Percentiles rank a stretch among this genome's conserved stretches.
phyloP scores from a whole-genome alignment of 306 rosid genomes.

The Fagus sylvatica region DNA sequence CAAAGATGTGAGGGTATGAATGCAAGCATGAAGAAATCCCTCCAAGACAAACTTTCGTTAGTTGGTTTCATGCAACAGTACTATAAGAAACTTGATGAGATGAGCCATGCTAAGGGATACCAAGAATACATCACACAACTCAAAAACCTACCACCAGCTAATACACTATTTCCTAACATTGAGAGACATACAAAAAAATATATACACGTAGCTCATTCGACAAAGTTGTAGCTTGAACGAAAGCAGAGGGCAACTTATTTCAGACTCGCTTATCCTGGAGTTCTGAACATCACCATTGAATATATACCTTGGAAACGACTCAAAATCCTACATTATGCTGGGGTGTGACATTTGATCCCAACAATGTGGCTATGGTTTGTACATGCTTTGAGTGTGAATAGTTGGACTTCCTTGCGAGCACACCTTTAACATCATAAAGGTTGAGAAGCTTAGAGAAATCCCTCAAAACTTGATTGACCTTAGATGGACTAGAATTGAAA shows the following conservation, averaged over 20 bases:
- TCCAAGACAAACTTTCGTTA: neutral
- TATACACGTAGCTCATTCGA: neutral
- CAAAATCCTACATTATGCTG: neutral
- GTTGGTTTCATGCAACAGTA: neutral
- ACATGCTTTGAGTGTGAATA: no score
- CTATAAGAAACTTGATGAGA: neutral
- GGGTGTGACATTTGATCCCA: neutral
- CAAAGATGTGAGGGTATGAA: slow-evolving; percentile 7
- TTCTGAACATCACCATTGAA: neutral
- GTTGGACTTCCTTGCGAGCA: slow-evolving; percentile 16
- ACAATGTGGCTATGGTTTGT: no score
- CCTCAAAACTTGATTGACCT: slow-evolving; percentile 11
- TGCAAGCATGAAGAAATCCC: neutral
- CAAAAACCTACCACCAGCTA: neutral
- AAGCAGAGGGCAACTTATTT: no score
- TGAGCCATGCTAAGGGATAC: slow-evolving; percentile 10
- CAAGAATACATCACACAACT: neutral
- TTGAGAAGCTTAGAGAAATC: slow-evolving; percentile 10
- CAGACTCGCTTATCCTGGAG: no score
- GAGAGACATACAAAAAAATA: slow-evolving; percentile 12
- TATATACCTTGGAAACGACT: slow-evolving; percentile 8
- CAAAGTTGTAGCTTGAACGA: no score
- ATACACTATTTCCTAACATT: slow-evolving; percentile 2
- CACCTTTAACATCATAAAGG: slow-evolving; percentile 10
- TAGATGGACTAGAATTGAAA: slow-evolving; percentile 19